These are phyloP conservation scores for Elaeagnus macrophylla DNA, from an alignment of 306 rosid species.

Conservation along the genomic window DNA sequence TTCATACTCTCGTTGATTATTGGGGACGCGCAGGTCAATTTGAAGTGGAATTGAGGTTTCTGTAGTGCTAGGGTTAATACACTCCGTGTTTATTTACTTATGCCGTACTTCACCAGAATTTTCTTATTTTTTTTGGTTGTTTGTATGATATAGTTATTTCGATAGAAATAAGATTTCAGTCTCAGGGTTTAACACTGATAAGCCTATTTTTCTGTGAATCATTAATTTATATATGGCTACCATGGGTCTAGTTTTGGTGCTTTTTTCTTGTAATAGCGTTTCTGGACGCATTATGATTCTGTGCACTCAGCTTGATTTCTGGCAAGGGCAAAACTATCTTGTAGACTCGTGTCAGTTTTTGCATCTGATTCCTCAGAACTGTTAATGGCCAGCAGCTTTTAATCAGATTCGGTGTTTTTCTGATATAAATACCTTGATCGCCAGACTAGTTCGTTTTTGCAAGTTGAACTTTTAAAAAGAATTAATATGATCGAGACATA, in stretches of 20 bases:
- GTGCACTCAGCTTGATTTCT: no score
- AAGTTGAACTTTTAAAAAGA: no score
- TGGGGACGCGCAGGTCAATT: not conserved
- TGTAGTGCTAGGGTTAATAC: constrained; percentile 8
- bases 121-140: not conserved
- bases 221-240: not conserved
- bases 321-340: no score
- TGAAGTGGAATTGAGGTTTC: not conserved
- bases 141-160: not conserved
- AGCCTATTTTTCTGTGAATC: not conserved
- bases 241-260: constrained; percentile 12
- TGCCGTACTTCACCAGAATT: not conserved
- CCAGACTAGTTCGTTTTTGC: no score
- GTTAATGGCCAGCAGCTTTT: no score
- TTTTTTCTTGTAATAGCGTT: not conserved
- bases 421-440: no score
- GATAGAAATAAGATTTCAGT: not conserved
- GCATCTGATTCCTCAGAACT: no score
- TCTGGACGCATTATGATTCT: not conserved
- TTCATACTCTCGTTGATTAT: not conserved
- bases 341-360: no score
- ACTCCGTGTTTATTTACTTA: not conserved
- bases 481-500: no score
- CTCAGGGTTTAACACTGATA: constrained; percentile 6
- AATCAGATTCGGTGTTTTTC: no score